Evolutionary conservation across 1,284 basidiomycete species (phyloP), one percentile per base, ranked within the genome.

Genomic region (Ustilago nuda): DNA sequence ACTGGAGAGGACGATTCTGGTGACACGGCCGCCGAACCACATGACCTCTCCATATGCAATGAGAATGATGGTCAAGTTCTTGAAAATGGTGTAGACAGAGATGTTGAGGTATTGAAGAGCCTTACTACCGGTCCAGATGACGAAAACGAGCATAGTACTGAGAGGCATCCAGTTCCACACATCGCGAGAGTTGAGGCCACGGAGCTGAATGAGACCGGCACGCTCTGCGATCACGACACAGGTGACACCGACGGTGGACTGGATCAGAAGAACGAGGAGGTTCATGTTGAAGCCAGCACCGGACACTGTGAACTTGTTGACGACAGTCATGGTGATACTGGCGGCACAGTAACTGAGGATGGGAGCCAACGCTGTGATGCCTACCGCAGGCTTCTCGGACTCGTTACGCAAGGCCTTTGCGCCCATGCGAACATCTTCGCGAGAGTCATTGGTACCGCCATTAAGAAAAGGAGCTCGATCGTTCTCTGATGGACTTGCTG

Each of bases 241-340:
- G 15, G 89, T 83, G 32, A 94, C 91, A 86, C 94, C 97, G 36
- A 85, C 81, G 27, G 79, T 58, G 36, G 93, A 95, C 87, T 99
- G 97, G 72, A 98, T 94, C 66, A 93, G 91, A 27, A 99, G 89
- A 33, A 99, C 90, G 41, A 98, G 89, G 83, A 98, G 97, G 79
- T 94, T 99, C 96, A 99, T 98, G 79, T 93, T 93, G 87, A 99
- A 99, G 80, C 93, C 87, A 41, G 89, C 89, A 4, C 97, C 97
- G 6, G 96, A 98, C 9, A 99, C 95, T 69, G 98, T 94, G 83
- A 92, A 98, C 94, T 99, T 98, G 89, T 98, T 98, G 72, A 98
- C 91, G 54, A 99, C 90, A 0, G 97, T 99, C 97, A 99, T 99
- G 64, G 95, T 88, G 82, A 99, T 98, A 46, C 94, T 95, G 3